phyloP scores from a whole-genome alignment of 1,284 basidiomycete species.

The Malassezia sympodialis region DNA sequence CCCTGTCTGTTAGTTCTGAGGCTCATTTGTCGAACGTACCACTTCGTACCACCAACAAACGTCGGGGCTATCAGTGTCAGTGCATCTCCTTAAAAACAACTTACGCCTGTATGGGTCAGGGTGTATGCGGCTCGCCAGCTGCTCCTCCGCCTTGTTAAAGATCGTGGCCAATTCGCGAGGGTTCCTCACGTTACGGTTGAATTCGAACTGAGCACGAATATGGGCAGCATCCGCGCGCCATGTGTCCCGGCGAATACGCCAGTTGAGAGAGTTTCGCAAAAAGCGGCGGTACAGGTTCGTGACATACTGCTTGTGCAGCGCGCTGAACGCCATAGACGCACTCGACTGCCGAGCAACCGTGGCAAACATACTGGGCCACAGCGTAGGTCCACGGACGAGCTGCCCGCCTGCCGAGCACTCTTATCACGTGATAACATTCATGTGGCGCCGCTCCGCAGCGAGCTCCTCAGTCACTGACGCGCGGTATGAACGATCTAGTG shows the following conservation, averaged over 20 bases:
- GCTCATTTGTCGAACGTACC: conserved; percentile 19
- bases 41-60: conserved; percentile 47
- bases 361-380: conserved; percentile 15
- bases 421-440: conserved; percentile 6
- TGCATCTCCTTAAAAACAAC: conserved; percentile 33
- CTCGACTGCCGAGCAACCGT: conserved; percentile 9
- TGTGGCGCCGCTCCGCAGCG: neutral
- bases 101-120: conserved; percentile 85
- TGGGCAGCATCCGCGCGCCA: conserved; percentile 73
- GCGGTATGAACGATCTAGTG: conserved; percentile 39
- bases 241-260: conserved; percentile 71
- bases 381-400: neutral
- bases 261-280: conserved; percentile 75
- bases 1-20: conserved; percentile 14
- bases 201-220: conserved; percentile 82
- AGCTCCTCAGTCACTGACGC: neutral
- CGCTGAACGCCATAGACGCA: conserved; percentile 54
- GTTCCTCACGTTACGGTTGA: conserved; percentile 77
- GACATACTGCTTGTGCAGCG: conserved; percentile 73
- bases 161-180: conserved; percentile 73
- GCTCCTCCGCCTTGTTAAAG: conserved; percentile 68
- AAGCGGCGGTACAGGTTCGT: conserved; percentile 80
- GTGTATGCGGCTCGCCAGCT: conserved; percentile 61
- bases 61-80: conserved; percentile 29
- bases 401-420: neutral